A percentile compares a stretch with the other conserved stretches of the same genome.
Evolutionary conservation across 23 red algal species (phyloP).

Genomic region (Gracilaria caudata): DNA sequence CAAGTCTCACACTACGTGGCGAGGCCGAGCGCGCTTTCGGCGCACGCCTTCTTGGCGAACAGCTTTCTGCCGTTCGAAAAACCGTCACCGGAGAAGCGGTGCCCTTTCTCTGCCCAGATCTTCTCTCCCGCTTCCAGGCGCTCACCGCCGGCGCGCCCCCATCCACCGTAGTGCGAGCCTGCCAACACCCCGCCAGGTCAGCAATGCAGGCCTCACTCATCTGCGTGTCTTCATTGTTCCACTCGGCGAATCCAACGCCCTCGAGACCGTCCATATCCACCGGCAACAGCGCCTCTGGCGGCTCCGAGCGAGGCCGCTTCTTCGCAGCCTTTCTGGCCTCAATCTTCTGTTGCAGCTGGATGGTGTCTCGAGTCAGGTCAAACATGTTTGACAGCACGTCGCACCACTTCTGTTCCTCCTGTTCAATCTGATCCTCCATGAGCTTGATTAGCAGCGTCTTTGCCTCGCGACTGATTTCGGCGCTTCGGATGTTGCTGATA

Average conservation of each 20-base stretch:
- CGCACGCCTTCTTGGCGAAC: not conserved
- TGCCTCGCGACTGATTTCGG: conserved; percentile 36
- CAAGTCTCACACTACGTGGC: not conserved
- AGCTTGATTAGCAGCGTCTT: conserved; percentile 1
- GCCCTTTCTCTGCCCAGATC: not conserved
- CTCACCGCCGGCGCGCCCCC: not conserved
- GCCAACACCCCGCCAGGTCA: not conserved
- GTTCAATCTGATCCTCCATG: conserved; percentile 23
- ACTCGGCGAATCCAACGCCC: not conserved
- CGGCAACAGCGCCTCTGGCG: not conserved
- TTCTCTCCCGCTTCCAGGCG: not conserved
- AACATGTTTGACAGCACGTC: conserved; percentile 2
- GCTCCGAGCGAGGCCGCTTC: not conserved
- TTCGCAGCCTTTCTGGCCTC: not conserved
- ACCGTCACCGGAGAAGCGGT: not conserved
- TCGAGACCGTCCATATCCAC: not conserved
- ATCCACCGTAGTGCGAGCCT: not conserved
- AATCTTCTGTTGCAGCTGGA: not conserved
- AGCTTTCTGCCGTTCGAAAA: not conserved
- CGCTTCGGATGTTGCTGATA: conserved; percentile 29
- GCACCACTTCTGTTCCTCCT: conserved; percentile 25
- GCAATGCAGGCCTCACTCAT: not conserved
- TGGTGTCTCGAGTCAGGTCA: not conserved
- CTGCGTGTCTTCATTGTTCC: not conserved
- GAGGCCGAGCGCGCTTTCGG: not conserved